Conservation (phyloP, 2,329 filamentous ascomycete species). For the Cercospora sp. region DNA sequence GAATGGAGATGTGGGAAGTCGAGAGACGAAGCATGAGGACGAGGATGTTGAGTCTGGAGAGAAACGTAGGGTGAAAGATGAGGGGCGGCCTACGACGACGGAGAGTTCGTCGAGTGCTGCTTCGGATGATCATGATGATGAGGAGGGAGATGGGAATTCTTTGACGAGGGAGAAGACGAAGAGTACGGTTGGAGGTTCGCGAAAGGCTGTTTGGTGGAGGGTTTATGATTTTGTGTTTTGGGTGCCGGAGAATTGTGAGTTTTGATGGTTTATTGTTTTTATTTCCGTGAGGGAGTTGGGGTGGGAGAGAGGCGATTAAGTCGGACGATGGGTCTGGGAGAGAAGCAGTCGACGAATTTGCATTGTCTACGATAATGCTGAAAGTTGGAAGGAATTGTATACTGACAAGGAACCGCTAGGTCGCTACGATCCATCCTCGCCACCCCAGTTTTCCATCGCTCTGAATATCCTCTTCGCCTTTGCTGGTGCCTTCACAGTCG, state of each 20-base stretch:
- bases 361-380: background rate
- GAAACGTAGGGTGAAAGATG: background rate
- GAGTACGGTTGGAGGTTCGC: background rate
- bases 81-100: background rate
- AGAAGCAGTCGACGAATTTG: background rate
- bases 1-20: background rate
- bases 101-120: background rate
- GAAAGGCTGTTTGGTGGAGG: background rate
- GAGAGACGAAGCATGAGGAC: too few relatives aligned
- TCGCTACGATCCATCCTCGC: constrained; percentile 65
- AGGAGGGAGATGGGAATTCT: background rate
- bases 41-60: too few relatives aligned
- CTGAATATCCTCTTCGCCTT: constrained; percentile 71
- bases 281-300: too few relatives aligned
- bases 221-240: constrained; percentile 1
- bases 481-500: constrained; percentile 68
- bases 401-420: background rate
- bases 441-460: constrained; percentile 66
- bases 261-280: too few relatives aligned
- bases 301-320: too few relatives aligned
- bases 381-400: background rate
- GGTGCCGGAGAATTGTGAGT: constrained; percentile 6
- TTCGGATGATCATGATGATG: background rate
- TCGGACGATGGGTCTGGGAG: too few relatives aligned
- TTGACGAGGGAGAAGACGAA: background rate